Base-by-base conservation (phyloP, 2,329 filamentous ascomycete genomes). In the Alternaria burnsii region DNA sequence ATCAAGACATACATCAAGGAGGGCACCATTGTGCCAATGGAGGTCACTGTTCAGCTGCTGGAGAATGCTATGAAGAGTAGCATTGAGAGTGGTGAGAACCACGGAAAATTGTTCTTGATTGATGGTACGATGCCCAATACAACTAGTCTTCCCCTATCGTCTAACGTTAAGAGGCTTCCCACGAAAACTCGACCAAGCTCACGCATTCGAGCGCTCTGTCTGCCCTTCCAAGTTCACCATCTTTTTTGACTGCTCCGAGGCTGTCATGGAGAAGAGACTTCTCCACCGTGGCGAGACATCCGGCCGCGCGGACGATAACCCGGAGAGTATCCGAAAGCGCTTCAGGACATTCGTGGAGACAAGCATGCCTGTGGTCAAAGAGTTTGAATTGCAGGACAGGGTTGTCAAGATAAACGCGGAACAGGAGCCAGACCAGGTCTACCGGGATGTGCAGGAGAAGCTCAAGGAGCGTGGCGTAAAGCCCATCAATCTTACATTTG, bases 1-100 rank as follows among this genome's bases (percentile, higher is more conserved):
- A 99, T 99, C 86, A 90, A 90, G 78, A 87, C 90, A 71, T 94
- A 95, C 83, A 99, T 99, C 85, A 92, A 91, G 76, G 90, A 99
- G 78, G 95, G 95, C 61, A 89, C 89, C 71, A 99, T 99, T 79
- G 95, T 99, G 66, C 95, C 95, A n/a, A 97, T 97, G 92, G 94
- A 98, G 80, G 93, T 98, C 52, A 99, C 95, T 5, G 91, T 99
- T 61, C 90, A 94, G 73, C 83, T 99, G 36, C 87, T 99, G 43
- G 94, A 97, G 82, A 97, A 97, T 80, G 93, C 94, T 59, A 98
- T 99, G 92, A 85, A 85, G 58, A 88, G 86, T 9, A 85, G 87
- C 12, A 87, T 97, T 53, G 75, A 84, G 57, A 68, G 43, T 20
- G 68, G 62, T 26, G 80, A 84, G 58, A 79, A 82, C 8, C 78